Percentiles rank a stretch among this genome's conserved stretches.
Evolutionary conservation across 352 stramenopile species (phyloP).

Genomic region (Pythium biforme): DNA sequence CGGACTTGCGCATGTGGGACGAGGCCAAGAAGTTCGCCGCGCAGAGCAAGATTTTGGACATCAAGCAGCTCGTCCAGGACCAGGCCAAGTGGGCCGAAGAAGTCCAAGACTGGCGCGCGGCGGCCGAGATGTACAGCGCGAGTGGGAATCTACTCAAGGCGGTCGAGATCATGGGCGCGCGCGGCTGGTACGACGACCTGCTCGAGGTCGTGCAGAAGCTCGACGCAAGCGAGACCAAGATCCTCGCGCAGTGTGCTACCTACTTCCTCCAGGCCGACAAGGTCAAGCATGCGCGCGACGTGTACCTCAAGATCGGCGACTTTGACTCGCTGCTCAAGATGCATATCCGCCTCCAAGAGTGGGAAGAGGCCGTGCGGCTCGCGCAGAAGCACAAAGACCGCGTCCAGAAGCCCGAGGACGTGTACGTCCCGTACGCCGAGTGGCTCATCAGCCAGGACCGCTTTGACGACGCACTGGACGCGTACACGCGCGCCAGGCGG

Average conservation of each 20-base stretch:
- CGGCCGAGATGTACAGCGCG: conserved; percentile 90
- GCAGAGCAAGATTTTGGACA: conserved; percentile 76
- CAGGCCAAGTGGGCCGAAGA: conserved; percentile 94
- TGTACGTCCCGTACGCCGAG: conserved; percentile 93
- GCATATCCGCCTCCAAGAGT: conserved; percentile 90
- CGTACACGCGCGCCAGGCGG: conserved; percentile 80
- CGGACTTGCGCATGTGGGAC: conserved; percentile 92
- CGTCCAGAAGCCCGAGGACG: conserved; percentile 81
- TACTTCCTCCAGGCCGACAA: conserved; percentile 76
- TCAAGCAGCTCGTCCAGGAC: conserved; percentile 84
- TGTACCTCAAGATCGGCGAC: conserved; percentile 83
- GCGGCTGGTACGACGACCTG: conserved; percentile 86
- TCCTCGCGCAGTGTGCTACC: conserved; percentile 56
- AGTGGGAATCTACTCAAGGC: conserved; percentile 82
- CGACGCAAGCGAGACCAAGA: conserved; percentile 40
- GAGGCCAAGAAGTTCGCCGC: conserved; percentile 91
- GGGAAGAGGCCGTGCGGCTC: conserved; percentile 90
- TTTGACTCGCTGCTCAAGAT: conserved; percentile 86
- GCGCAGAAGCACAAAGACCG: conserved; percentile 78
- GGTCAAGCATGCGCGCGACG: conserved; percentile 73
- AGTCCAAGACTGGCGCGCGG: conserved; percentile 89
- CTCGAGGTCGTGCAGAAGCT: conserved; percentile 69
- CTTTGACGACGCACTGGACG: conserved; percentile 92
- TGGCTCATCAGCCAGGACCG: conserved; percentile 91
- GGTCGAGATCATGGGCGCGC: conserved; percentile 84